Conservation (phyloP, 495 filamentous ascomycete species). For the Hypoxylon subgilvum region DNA sequence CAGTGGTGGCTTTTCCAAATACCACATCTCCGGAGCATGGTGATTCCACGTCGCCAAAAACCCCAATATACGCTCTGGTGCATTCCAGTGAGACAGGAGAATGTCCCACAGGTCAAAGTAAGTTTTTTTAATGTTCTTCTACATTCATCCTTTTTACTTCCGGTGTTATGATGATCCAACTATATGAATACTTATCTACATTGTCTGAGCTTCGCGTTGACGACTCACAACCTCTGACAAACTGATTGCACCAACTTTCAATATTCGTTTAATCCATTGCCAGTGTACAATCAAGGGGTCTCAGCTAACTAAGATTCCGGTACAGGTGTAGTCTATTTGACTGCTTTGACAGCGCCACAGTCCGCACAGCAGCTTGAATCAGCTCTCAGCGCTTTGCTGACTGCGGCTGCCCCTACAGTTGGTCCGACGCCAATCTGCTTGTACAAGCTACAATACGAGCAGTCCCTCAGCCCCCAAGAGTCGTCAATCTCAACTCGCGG, state of each 20-base stretch:
- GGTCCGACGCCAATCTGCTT: slow-evolving; percentile 39
- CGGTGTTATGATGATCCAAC: slow-evolving; percentile 75
- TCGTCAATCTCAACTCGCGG: slow-evolving; percentile 34
- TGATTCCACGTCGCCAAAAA: slow-evolving; percentile 42
- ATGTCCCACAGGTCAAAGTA: slow-evolving; percentile 85
- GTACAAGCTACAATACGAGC: slow-evolving; percentile 29
- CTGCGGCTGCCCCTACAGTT: slow-evolving; percentile 42
- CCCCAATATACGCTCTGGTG: slow-evolving; percentile 73
- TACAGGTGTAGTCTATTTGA: slow-evolving; percentile 74
- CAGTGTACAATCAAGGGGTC: slow-evolving; percentile 9
- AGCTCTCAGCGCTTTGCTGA: slow-evolving; percentile 63
- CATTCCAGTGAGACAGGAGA: slow-evolving; percentile 89
- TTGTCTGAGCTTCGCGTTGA: slow-evolving; percentile 88
- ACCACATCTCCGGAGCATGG: slow-evolving; percentile 50
- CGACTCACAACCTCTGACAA: slow-evolving; percentile 82
- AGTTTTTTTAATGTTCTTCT: slow-evolving; percentile 53
- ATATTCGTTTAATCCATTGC: slow-evolving; percentile 6
- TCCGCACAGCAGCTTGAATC: slow-evolving; percentile 53
- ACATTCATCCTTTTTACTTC: slow-evolving; percentile 20
- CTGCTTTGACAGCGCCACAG: slow-evolving; percentile 52
- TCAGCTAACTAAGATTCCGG: slow-evolving; percentile 52
- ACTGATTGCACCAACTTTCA: slow-evolving; percentile 66
- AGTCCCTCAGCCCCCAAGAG: slow-evolving; percentile 24
- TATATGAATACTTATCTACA: slow-evolving; percentile 98
- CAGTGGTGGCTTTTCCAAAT: slow-evolving; percentile 72